Base-by-base conservation (phyloP, 441 rosid genomes). In the Populus hybrid region DNA sequence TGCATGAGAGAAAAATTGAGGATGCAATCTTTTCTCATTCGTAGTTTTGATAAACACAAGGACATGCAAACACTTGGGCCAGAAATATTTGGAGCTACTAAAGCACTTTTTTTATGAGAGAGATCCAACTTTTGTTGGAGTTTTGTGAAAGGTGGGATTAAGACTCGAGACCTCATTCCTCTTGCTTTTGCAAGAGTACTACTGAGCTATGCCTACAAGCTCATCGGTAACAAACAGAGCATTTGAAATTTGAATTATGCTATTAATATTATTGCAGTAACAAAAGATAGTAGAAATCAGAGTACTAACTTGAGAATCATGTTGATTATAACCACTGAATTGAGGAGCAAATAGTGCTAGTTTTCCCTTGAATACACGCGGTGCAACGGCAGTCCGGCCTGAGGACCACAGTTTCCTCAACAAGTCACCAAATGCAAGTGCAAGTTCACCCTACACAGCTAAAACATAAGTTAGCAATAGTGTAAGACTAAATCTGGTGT, bases 311-410 rank as follows among this genome's bases (percentile, higher is more conserved):
- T 92, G 97, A 72, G 97, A 89, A 85, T 92, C 97, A 79, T 92
- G 97, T 74, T 92, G 97, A 80, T 92, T 90, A 78, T 85, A 92
- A 53, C 97, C 97, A 82, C 89, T 87, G 59, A 92, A 92, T 65
- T 91, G 97, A 69, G 94, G 89, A 81, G 97, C 94, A 85, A 88
- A 89, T 21, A 84, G 82, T 10, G 90, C 84, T 38, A 92, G 88
- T 82, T 88, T 92, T 74, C 85, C 87, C 83, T 92, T 92, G 79
- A 92, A 89, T 67, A 78, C 83, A 82, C 89, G 88, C 35, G 97
- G 94, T 78, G 92, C 87, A 81, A 92, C 78, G 69, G 89, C 78
- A 46, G 84, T 69, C 70, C 86, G 82, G 73, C 93, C 89, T 7
- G 97, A 92, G 59, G 90, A 85, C 97, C 95, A 92, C 36, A 92